These are phyloP conservation scores for Epichloe uncinata DNA, from an alignment of 2,329 filamentous ascomycete species.

Conservation along the genomic window DNA sequence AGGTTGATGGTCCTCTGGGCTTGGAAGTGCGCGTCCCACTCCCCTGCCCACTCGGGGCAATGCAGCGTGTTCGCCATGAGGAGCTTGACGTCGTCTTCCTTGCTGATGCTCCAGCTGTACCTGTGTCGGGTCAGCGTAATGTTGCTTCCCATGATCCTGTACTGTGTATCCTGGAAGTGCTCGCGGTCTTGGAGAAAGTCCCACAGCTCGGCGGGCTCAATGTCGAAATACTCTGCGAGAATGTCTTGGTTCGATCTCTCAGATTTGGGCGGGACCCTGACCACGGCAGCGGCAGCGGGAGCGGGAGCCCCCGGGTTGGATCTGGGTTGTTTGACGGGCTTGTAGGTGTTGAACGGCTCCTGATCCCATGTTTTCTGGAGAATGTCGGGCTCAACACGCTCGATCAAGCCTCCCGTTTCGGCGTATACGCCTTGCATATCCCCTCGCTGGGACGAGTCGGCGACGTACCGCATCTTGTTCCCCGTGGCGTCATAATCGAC, in stretches of 20 bases:
- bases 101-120: slow-evolving; percentile 8
- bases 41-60: slow-evolving; percentile 9
- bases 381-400: not conserved
- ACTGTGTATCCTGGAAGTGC: slow-evolving; percentile 2
- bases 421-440: not conserved
- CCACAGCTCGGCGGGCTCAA: slow-evolving; percentile 6
- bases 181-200: slow-evolving; percentile 5
- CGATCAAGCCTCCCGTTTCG: not conserved
- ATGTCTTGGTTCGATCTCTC: not conserved
- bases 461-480: not conserved
- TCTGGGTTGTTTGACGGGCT: not conserved
- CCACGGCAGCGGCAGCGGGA: not conserved
- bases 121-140: slow-evolving; percentile 8
- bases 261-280: not conserved
- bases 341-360: not conserved
- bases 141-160: slow-evolving; percentile 9
- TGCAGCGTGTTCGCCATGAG: slow-evolving; percentile 11
- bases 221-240: slow-evolving; percentile 5
- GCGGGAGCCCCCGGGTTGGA: no score
- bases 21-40: slow-evolving; percentile 15
- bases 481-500: not conserved
- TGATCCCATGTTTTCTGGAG: not conserved
- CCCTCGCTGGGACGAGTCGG: not conserved
- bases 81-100: slow-evolving; percentile 9
- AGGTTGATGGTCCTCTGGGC: slow-evolving; percentile 9